Evolutionary conservation across 257 asterid genomes (phyloP).

Genomic region (Jacaranda mimosifolia): DNA sequence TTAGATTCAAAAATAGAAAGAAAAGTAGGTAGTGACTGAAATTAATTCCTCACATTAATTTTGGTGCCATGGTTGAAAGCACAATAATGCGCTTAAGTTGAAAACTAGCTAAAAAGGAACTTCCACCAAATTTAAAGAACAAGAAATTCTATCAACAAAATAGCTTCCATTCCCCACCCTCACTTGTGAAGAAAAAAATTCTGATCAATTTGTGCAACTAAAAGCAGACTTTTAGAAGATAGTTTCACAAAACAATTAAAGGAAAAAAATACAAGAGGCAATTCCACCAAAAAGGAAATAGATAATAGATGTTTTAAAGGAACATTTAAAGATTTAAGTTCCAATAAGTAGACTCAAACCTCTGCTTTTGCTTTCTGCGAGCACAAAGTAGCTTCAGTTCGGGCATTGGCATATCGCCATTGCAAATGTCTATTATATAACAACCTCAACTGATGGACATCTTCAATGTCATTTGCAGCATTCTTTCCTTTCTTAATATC

Average conservation of each 20-base stretch:
- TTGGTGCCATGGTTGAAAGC: background rate
- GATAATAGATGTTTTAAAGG: background rate
- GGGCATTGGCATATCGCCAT: slow-evolving; percentile 87
- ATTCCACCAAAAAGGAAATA: background rate
- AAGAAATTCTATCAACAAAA: slow-evolving; percentile 9
- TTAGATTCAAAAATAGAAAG: slow-evolving; percentile 16
- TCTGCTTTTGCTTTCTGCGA: slow-evolving; percentile 71
- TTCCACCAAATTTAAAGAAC: background rate
- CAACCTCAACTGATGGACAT: slow-evolving; percentile 81
- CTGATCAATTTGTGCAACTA: background rate
- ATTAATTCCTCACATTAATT: slow-evolving; percentile 8
- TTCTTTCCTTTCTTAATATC: slow-evolving; percentile 82
- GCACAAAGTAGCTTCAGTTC: slow-evolving; percentile 53
- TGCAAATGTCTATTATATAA: slow-evolving; percentile 86
- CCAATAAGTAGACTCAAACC: slow-evolving; percentile 52
- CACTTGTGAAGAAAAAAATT: background rate
- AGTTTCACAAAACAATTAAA: background rate
- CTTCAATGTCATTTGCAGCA: slow-evolving; percentile 72
- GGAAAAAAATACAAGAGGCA: slow-evolving; percentile 1
- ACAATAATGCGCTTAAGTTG: background rate
- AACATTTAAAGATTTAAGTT: slow-evolving; percentile 23
- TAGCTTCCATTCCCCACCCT: too few relatives aligned
- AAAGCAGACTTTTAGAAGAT: slow-evolving; percentile 17
- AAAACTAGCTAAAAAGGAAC: background rate
- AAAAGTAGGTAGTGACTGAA: background rate